These are phyloP conservation scores for Apocynum venetum DNA, from an alignment of 257 asterid genomes.

Conservation along the genomic window DNA sequence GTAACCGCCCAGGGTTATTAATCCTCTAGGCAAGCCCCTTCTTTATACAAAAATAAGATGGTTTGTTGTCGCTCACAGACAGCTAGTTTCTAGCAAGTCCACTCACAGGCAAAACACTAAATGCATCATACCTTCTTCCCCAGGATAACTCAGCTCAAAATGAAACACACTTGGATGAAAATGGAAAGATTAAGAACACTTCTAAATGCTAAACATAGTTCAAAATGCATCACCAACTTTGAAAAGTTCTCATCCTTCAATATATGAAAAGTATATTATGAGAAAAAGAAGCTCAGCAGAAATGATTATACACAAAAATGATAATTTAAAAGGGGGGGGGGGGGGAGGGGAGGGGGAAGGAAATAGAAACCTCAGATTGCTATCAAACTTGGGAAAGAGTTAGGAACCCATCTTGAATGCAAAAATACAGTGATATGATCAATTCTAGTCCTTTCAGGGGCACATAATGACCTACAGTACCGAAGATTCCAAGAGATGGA, in stretches of 20 bases:
- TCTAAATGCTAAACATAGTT: background rate
- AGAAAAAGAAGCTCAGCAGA: no score
- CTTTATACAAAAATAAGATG: background rate
- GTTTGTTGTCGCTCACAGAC: background rate
- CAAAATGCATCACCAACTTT: background rate
- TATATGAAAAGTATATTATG: background rate
- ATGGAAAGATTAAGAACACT: background rate
- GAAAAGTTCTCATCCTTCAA: background rate
- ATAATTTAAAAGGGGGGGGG: no score
- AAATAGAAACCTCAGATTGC: background rate
- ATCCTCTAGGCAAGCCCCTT: background rate
- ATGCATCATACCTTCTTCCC: background rate
- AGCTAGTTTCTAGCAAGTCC: background rate
- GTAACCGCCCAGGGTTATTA: background rate
- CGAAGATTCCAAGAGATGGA: background rate
- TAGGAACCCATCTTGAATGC: background rate
- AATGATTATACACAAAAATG: no score
- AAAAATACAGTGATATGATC: background rate
- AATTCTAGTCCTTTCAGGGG: background rate
- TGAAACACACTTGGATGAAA: background rate
- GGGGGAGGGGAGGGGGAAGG: background rate
- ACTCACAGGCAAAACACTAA: background rate
- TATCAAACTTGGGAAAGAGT: background rate
- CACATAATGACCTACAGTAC: background rate
- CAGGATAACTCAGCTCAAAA: background rate